Base-by-base conservation (phyloP, 257 asterid genomes). In the Nicotiana knightiana region DNA sequence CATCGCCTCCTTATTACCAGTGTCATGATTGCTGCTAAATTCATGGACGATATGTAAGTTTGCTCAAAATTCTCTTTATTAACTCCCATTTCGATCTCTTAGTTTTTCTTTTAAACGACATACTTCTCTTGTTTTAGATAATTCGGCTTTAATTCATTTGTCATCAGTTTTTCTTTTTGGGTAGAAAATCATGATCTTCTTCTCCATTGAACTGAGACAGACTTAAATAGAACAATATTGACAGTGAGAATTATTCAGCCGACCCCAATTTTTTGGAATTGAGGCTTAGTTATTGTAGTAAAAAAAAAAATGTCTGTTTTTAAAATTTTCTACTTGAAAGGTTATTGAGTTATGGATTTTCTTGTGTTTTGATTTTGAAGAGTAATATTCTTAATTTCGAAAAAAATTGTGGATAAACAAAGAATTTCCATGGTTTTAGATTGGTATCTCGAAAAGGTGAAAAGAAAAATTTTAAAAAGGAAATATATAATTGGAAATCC, bases 1-100 rank as follows among this genome's bases (percentile, higher is more conserved):
- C 99, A 96, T 75, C 84, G 99, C 17, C 83, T 96, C 33, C 97
- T 96, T 87, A 92, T 96, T 85, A 92, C 99, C 16, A 92, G 97
- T 82, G 97, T 96, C 89, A 91, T 96, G 99, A 88, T 94, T 58
- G 94, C 98, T 48, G 98, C 98, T 4, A 96, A 96, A 83, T 96
- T 96, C 98, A 88, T 93, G 99, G 99, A 96, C 79, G 98, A 94
- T 83, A 88, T 89, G 98, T 93, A 39, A 91, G 97, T 88, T 6
- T 9, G 18, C 43, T 3, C 5, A 0, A 57, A 39, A 7, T 39
- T 39, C 48, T 39, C 46, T 4, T 30, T 13, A 7, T 53, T 8
- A 18, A 70, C 53, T 53, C 6, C 33, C 62, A n/a, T 10, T 11
- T 37, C 24, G 24, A 21, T 21, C n/a, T 37, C 2, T 3, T 17